Evolutionary conservation across 164 flowering plant species (phyloP), one percentile per base, ranked within the genome.

Genomic region (Vitis cinerea): DNA sequence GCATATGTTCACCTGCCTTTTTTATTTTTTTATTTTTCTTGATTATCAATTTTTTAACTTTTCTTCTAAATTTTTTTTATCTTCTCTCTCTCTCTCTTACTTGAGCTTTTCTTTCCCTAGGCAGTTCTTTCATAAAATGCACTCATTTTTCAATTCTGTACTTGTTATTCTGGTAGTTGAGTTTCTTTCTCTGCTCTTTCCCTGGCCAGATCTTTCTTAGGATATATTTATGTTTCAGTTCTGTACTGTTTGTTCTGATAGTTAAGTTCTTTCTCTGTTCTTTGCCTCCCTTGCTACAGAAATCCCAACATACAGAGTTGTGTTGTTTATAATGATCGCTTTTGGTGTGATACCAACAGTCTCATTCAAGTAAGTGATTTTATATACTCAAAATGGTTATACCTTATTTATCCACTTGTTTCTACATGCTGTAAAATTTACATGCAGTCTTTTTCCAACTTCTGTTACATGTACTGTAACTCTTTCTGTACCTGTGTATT

Each of bases 281-380:
- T 67, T n/a, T 66, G 48, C 9, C n/a, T 16, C 59, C 59, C 69
- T 61, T 59, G 12, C 23, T 73, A 54, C 90, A 95, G 99, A 82
- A 70, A 77, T 91, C 48, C 81, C 85, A 10, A 84, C 82, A 29
- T 79, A 69, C 78, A 74, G 67, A 73, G 83, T 79, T 61, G 89
- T 83, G 57, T 49, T 95, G 74, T 78, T 68, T 71, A 29, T 85
- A 3, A 85, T 93, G 97, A 71, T 84, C 47, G 80, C 77, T 61
- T 86, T 87, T 79, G 94, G 66, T 78, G 92, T 88, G 68, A 80
- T 91, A 66, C 98, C 99, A 10, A 95, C 99, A 27, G 74, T 90
- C 55, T 57, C 81, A 74, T 88, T 83, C 86, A 95, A 95, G 98
- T 95, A 79, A 84, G 93, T 83, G 29, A 4, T 29, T 68, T 37